Evolutionary conservation across 257 asterid species (phyloP).

Genomic region (Solanum chmielewskii): DNA sequence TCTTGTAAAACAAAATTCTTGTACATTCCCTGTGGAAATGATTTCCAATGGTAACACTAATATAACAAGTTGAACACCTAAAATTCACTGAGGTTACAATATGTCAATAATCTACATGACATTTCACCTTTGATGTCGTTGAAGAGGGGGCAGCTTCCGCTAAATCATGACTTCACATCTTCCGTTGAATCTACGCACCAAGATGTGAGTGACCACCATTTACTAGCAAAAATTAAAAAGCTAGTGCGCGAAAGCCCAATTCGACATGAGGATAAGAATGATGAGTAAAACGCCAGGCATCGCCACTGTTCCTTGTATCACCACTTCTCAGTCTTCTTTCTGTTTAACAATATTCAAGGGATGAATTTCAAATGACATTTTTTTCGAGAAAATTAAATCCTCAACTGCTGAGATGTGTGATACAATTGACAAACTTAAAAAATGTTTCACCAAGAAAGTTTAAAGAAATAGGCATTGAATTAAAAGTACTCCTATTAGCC

Average conservation of each 20-base stretch:
- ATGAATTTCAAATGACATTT: slow-evolving; percentile 1
- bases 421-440: neutral
- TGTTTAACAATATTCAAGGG: neutral
- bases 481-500: neutral
- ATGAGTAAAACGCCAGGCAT: neutral
- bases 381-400: slow-evolving; percentile 14
- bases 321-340: neutral
- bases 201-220: neutral
- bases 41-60: neutral
- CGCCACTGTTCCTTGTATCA: neutral
- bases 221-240: neutral
- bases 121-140: neutral
- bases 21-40: neutral
- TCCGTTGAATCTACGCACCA: slow-evolving; percentile 15
- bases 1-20: neutral
- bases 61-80: neutral
- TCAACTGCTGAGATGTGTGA: slow-evolving; percentile 23
- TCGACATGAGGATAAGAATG: neutral
- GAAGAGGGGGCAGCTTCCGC: neutral
- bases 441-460: neutral
- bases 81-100: neutral
- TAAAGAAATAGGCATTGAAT: neutral
- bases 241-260: neutral
- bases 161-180: slow-evolving; percentile 15
- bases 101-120: neutral